Evolutionary conservation across 352 stramenopile genomes (phyloP).

Genomic region (Saprolegnia parasitica): DNA sequence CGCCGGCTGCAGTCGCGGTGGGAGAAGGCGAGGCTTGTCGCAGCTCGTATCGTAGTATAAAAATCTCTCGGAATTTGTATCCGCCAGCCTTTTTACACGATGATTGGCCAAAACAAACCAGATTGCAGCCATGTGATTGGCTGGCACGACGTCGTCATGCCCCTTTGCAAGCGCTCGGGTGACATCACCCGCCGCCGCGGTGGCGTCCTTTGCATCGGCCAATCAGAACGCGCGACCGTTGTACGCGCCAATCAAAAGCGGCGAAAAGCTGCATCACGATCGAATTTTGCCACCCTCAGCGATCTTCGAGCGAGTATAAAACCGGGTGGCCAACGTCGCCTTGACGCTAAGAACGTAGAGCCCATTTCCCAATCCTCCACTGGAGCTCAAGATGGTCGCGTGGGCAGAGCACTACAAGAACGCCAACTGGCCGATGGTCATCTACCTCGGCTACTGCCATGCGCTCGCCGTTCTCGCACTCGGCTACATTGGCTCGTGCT

Average conservation of each 20-base stretch:
- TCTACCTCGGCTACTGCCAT: constrained; percentile 96
- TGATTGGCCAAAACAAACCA: constrained; percentile 1
- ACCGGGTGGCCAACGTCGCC: not conserved
- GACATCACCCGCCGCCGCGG: not conserved
- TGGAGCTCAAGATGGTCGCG: constrained; percentile 63
- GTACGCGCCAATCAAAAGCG: constrained; percentile 3
- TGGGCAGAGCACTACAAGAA: constrained; percentile 68
- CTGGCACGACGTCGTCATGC: not conserved
- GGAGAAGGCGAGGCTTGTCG: not conserved
- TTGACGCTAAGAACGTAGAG: not conserved
- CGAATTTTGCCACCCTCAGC: not conserved
- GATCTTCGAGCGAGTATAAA: not conserved
- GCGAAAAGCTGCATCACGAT: not conserved
- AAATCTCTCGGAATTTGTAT: constrained; percentile 14
- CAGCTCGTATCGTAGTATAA: not conserved
- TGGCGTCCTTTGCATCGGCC: not conserved
- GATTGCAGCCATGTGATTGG: not conserved
- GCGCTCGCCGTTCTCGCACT: constrained; percentile 84
- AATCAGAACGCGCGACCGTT: constrained; percentile 13
- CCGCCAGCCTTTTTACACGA: not conserved
- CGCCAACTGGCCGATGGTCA: constrained; percentile 98
- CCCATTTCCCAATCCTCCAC: constrained; percentile 14
- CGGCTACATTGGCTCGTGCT: constrained; percentile 66
- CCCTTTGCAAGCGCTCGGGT: not conserved
- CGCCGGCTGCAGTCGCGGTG: not conserved